A percentile compares a stretch with the other conserved stretches of the same genome.
Conservation (phyloP, 139 green algal species). For the Coelastrella sp. region DNA sequence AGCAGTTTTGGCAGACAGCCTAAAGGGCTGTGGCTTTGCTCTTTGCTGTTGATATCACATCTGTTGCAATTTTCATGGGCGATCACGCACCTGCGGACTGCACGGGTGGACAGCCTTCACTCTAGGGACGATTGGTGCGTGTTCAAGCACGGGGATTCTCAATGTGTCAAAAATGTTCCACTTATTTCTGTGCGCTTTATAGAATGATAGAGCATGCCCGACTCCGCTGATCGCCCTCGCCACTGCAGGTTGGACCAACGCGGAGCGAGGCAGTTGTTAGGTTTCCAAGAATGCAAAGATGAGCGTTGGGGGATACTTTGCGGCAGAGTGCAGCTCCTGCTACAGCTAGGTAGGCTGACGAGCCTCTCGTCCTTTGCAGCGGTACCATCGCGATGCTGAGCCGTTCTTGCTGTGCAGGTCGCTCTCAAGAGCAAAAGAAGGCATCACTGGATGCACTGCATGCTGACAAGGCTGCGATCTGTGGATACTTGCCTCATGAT, state of each 20-base stretch:
- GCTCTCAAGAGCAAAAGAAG: neutral
- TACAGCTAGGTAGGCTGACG: slow-evolving; percentile 13
- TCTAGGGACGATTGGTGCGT: neutral
- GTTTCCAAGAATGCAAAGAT: neutral
- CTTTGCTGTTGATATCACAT: slow-evolving; percentile 1
- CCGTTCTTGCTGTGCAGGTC: neutral
- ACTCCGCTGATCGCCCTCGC: neutral
- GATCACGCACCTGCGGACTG: neutral
- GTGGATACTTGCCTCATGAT: slow-evolving; percentile 25
- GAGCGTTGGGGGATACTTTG: slow-evolving; percentile 2
- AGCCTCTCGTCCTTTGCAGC: neutral
- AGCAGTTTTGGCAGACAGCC: neutral
- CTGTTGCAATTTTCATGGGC: neutral
- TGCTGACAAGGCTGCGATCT: slow-evolving; percentile 5
- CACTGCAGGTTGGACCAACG: slow-evolving; percentile 12
- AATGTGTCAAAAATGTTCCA: neutral
- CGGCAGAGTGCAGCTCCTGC: slow-evolving; percentile 9
- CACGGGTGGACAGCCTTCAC: neutral
- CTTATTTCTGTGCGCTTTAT: too few species aligned
- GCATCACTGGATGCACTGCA: neutral
- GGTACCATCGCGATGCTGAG: neutral
- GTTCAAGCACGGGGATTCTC: neutral
- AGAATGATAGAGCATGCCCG: too few species aligned
- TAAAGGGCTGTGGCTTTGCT: slow-evolving; percentile 4
- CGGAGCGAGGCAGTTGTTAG: slow-evolving; percentile 25